Conservation (phyloP, 768 basidiomycete genomes). For the Kwoniella pini region DNA sequence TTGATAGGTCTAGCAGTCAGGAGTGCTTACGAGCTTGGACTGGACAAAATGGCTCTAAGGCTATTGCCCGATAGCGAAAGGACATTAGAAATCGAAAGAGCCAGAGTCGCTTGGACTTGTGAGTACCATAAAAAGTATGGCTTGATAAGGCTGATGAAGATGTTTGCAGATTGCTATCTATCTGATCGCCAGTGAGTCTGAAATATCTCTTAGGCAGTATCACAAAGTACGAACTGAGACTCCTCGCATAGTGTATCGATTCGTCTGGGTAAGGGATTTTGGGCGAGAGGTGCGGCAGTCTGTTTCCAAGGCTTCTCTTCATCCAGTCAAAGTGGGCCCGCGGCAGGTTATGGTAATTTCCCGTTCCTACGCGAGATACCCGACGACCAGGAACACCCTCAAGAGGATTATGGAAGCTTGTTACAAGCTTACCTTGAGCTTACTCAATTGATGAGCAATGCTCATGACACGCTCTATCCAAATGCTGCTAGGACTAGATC, state of each 20-base stretch:
- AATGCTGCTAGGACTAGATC: slow-evolving; percentile 42
- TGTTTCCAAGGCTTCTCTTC: slow-evolving; percentile 52
- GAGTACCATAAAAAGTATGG: slow-evolving; percentile 17
- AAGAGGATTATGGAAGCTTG: slow-evolving; percentile 41
- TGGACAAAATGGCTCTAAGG: slow-evolving; percentile 45
- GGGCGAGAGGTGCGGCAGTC: slow-evolving; percentile 49
- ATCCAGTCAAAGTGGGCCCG: slow-evolving; percentile 48
- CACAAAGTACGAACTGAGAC: background rate
- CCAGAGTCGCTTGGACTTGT: slow-evolving; percentile 52
- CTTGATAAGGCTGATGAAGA: background rate
- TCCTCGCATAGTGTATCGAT: slow-evolving; percentile 36
- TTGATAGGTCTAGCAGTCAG: slow-evolving; percentile 50
- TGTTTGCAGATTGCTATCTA: slow-evolving; percentile 45
- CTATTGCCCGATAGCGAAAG: slow-evolving; percentile 35
- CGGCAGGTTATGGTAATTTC: slow-evolving; percentile 44
- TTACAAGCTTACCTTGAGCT: slow-evolving; percentile 49
- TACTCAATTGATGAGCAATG: slow-evolving; percentile 50
- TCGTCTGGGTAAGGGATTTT: slow-evolving; percentile 50
- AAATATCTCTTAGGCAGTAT: background rate
- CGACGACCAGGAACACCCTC: slow-evolving; percentile 19
- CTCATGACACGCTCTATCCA: slow-evolving; percentile 50
- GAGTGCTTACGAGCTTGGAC: slow-evolving; percentile 46
- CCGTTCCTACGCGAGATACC: slow-evolving; percentile 40
- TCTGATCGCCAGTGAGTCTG: slow-evolving; percentile 49
- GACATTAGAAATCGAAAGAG: slow-evolving; percentile 41